A percentile compares a stretch with the other conserved stretches of the same genome.
These are phyloP conservation scores for Penicillium bovifimosum DNA, from an alignment of 495 filamentous ascomycete species.

Conservation along the genomic window DNA sequence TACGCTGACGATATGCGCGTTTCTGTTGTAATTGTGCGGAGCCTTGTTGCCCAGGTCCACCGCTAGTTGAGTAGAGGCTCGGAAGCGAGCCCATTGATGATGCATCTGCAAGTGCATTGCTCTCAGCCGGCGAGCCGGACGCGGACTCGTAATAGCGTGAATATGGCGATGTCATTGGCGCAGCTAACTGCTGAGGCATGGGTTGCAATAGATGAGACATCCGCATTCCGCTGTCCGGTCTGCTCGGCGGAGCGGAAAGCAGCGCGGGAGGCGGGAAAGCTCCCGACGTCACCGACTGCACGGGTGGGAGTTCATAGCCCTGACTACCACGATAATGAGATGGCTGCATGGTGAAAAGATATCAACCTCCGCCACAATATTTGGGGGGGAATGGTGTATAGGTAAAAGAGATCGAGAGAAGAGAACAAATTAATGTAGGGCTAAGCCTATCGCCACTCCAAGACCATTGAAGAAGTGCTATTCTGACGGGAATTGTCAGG, in stretches of 20 bases:
- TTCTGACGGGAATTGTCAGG: neutral
- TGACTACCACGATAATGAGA: conserved; percentile 21
- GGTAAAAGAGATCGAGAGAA: conserved; percentile 10
- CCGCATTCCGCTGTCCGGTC: conserved; percentile 39
- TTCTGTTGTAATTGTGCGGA: conserved; percentile 68
- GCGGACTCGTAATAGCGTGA: conserved; percentile 41
- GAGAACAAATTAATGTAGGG: neutral
- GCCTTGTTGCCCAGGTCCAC: conserved; percentile 35
- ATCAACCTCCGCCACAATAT: conserved; percentile 1
- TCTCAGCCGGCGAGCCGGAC: conserved; percentile 39
- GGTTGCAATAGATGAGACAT: conserved; percentile 45
- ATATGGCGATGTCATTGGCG: conserved; percentile 31
- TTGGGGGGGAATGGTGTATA: neutral
- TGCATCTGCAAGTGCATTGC: conserved; percentile 29
- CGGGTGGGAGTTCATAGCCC: conserved; percentile 35
- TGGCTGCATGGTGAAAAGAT: conserved; percentile 17
- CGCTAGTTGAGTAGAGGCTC: conserved; percentile 41
- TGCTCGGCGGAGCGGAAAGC: conserved; percentile 42
- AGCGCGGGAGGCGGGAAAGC: conserved; percentile 33
- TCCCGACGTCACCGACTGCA: conserved; percentile 38
- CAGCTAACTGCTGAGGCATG: conserved; percentile 26
- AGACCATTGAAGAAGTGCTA: neutral
- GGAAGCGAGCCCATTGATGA: conserved; percentile 29
- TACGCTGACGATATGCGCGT: conserved; percentile 85
- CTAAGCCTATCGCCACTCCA: neutral